Evolutionary conservation across 139 green algal species (phyloP).

Genomic region (Chlamydomonas incerta): DNA sequence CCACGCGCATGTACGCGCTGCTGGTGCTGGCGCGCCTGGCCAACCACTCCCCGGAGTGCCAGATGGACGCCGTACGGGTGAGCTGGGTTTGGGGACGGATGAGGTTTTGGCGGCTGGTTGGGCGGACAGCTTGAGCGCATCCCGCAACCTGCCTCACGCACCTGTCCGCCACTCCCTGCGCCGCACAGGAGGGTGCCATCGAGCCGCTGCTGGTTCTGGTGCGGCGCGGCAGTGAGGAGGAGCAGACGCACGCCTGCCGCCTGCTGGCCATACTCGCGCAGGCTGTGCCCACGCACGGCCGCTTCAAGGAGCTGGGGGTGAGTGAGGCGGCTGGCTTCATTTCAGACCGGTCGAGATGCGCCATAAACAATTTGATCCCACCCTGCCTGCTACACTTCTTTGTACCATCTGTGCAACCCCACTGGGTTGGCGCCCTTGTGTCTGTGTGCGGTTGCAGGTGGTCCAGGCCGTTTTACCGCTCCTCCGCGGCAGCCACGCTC

Average conservation of each 20-base stretch:
- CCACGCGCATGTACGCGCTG: constrained; percentile 49
- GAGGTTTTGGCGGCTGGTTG: not conserved
- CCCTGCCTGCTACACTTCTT: too few species aligned
- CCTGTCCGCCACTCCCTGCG: too few species aligned
- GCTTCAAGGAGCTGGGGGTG: constrained; percentile 14
- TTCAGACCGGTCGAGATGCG: too few species aligned
- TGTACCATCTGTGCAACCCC: too few species aligned
- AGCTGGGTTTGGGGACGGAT: not conserved
- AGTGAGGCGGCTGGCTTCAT: too few species aligned
- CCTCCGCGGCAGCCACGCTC: not conserved
- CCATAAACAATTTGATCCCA: too few species aligned
- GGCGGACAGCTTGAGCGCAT: too few species aligned
- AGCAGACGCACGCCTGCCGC: constrained; percentile 37
- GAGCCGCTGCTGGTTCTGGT: constrained; percentile 23
- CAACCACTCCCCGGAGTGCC: constrained; percentile 40
- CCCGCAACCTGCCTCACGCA: too few species aligned
- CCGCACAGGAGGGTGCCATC: constrained; percentile 27
- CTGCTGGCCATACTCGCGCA: constrained; percentile 50
- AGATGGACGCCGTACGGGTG: constrained; percentile 44
- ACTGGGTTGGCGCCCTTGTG: too few species aligned
- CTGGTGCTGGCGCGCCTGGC: constrained; percentile 46
- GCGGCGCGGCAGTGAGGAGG: not conserved
- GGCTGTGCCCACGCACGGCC: constrained; percentile 40
- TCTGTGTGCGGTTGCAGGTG: too few species aligned
- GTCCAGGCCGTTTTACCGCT: constrained; percentile 25